Conservation (phyloP, 805 yeast genomes). For the Ogataea paradorogensis region DNA sequence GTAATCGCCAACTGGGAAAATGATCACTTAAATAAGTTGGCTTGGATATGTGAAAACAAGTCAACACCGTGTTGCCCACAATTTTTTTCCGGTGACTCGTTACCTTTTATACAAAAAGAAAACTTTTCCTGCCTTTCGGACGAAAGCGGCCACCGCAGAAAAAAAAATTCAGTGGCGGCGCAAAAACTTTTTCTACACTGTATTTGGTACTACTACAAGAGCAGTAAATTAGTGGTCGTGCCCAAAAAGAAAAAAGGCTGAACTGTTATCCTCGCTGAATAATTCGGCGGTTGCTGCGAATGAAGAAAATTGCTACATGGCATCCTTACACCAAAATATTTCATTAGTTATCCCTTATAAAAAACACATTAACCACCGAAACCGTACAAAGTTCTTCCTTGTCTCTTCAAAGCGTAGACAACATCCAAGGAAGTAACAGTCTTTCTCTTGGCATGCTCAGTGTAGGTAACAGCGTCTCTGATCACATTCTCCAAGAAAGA, state of each 20-base stretch:
- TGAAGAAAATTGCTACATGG: background rate
- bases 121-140: constrained; percentile 10
- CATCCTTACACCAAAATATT: constrained; percentile 12
- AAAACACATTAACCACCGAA: constrained; percentile 83
- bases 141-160: constrained; percentile 6
- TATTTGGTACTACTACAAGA: background rate
- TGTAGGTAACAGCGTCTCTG: constrained; percentile 98
- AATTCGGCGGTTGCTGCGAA: background rate
- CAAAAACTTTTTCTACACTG: constrained; percentile 3
- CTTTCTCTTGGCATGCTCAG: constrained; percentile 99
- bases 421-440: constrained; percentile 98
- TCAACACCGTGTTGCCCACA: constrained; percentile 13
- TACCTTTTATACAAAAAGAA: constrained; percentile 11
- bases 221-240: background rate
- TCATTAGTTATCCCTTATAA: constrained; percentile 10
- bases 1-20: constrained; percentile 17
- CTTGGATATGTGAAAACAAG: constrained; percentile 11
- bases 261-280: background rate
- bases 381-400: constrained; percentile 99
- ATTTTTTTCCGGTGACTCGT: constrained; percentile 11
- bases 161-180: constrained; percentile 2
- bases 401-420: constrained; percentile 99
- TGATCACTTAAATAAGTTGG: constrained; percentile 14
- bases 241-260: background rate
- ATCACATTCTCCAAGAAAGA: constrained; percentile 95